Percentiles rank a stretch among this genome's conserved stretches.
Conservation (phyloP, 1,139 yeast genomes). For the Yamadazyma triangularis region DNA sequence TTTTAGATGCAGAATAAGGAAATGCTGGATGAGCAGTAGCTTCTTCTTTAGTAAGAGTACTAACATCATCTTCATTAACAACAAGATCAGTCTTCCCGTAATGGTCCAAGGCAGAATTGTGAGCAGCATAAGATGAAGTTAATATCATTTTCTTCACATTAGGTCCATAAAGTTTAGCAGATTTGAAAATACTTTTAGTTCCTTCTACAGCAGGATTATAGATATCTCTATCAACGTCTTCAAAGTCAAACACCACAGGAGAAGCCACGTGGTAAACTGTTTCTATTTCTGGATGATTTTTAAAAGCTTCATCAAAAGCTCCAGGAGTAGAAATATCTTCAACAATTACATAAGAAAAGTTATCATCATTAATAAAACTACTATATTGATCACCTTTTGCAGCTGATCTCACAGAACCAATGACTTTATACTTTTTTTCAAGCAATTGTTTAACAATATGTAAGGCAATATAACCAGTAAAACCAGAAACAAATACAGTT, state of each 20-base stretch:
- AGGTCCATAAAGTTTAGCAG: constrained; percentile 20
- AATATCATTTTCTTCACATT: constrained; percentile 23
- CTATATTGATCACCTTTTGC: constrained; percentile 20
- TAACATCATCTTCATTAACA: constrained; percentile 33
- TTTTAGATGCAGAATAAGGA: constrained; percentile 46
- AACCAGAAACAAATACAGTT: constrained; percentile 47
- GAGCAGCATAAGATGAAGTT: constrained; percentile 30
- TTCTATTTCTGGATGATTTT: constrained; percentile 10
- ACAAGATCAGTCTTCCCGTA: constrained; percentile 13
- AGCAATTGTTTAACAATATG: constrained; percentile 22
- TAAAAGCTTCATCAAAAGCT: constrained; percentile 13
- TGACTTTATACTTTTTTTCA: constrained; percentile 18
- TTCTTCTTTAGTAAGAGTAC: constrained; percentile 28
- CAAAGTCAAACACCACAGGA: constrained; percentile 10
- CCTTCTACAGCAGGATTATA: constrained; percentile 33
- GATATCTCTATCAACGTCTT: constrained; percentile 26
- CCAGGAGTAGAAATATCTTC: constrained; percentile 12
- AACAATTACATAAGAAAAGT: constrained; percentile 19
- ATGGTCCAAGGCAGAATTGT: constrained; percentile 6
- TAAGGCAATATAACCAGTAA: constrained; percentile 48
- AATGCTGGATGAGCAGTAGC: constrained; percentile 13
- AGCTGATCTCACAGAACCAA: constrained; percentile 24
- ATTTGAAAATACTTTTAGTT: constrained; percentile 25
- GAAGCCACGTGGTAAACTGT: constrained; percentile 14
- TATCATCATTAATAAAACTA: constrained; percentile 9